Base-by-base conservation (phyloP, 192 early-diverging fungal species). In the Entophlyctis luteolus region DNA sequence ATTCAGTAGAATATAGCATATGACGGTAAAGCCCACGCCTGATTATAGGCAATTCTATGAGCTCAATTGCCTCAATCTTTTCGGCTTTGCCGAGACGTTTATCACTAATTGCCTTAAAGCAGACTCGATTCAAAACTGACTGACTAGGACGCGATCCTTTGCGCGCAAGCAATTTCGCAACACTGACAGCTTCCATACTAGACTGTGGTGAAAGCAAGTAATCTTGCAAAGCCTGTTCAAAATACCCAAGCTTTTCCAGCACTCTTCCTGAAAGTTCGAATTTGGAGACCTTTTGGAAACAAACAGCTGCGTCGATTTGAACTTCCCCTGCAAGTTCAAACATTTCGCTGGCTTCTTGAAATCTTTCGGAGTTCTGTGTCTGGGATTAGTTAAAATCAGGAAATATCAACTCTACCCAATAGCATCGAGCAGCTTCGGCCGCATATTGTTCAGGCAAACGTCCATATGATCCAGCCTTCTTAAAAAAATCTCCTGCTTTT, bases 401-500 rank as follows among this genome's bases (percentile, higher is more conserved):
- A 20, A 20, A 52, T 16, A 10, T 46, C n/a, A 22, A 45, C 6
- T 22, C 6, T 25, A 60, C 58, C 62, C 36, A 31, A 46, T 63
- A 63, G 31, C 62, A 63, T n/a, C 48, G 62, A 4, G 62, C 62
- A 18, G 62, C 62, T 50, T 50, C 25, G 31, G 22, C 18, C 8
- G 50, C 16, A 4, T 63, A 6, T 5, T 10, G 18, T 32, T 48
- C 27, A 14, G 45, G 25, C 31, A 63, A 38, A 12, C 6, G 4
- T 22, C 48, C 23, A 2, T 50, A 16, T n/a, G 45, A 18, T 34
- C 50, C 22, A 6, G 62, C 62, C 28, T 42, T 48, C 22, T 23
- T 63, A 18, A 63, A 49, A 6, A 63, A 32, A 18, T 63, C 62
- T n/a, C 46, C 62, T 18, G 62, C 62, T 38, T 63, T 48, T 12